phyloP scores from a whole-genome alignment of 257 asterid species.

The Jaltomata sinuosa region DNA sequence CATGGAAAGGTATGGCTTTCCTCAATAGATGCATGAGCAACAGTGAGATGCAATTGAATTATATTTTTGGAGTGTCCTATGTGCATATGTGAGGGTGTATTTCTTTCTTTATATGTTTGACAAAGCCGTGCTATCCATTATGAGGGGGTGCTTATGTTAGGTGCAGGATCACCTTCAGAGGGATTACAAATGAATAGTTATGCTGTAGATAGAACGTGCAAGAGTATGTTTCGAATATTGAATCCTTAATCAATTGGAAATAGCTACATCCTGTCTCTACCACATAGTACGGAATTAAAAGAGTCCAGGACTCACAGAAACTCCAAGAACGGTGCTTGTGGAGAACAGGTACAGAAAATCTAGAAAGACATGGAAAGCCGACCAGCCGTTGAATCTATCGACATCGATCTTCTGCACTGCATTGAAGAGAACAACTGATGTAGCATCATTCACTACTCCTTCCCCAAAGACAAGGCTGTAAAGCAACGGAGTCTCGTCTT shows the following conservation, averaged over 20 bases:
- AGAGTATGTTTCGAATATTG: neutral
- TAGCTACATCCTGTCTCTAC: neutral
- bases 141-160: neutral
- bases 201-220: neutral
- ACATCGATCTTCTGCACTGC: constrained; percentile 87
- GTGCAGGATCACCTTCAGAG: neutral
- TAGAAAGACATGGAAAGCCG: constrained; percentile 36
- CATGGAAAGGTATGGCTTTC: neutral
- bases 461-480: constrained; percentile 97
- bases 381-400: constrained; percentile 48
- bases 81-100: neutral
- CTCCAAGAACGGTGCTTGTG: constrained; percentile 85
- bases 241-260: neutral
- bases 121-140: neutral
- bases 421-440: constrained; percentile 88
- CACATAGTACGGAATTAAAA: neutral
- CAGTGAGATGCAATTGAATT: neutral
- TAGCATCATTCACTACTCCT: constrained; percentile 97
- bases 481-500: constrained; percentile 87
- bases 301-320: constrained; percentile 5
- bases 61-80: neutral
- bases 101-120: neutral
- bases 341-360: constrained; percentile 82
- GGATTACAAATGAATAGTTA: neutral
- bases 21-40: neutral